Evolutionary conservation across 2,329 filamentous ascomycete species (phyloP).

Genomic region (Ophiostoma angusticollis): DNA sequence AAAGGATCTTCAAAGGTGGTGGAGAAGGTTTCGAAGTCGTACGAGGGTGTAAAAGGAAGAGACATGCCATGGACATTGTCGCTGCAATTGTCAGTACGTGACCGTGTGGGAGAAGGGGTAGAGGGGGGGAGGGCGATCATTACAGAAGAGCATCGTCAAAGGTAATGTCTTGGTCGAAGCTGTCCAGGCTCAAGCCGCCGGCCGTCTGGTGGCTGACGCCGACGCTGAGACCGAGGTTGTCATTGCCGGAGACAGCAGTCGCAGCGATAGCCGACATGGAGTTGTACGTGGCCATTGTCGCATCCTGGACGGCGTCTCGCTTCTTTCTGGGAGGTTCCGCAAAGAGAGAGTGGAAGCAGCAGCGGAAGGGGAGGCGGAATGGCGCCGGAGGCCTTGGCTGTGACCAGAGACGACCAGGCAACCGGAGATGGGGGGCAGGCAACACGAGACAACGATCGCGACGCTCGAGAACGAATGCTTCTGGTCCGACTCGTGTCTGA

Average conservation of each 20-base stretch:
- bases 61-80: slow-evolving; percentile 32
- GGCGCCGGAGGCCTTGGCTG: too few species aligned
- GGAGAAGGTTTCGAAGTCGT: slow-evolving; percentile 48
- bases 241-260: slow-evolving; percentile 28
- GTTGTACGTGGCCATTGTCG: slow-evolving; percentile 43
- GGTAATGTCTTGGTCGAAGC: slow-evolving; percentile 37
- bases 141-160: slow-evolving; percentile 48
- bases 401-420: too few species aligned
- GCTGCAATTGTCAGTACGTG: too few species aligned
- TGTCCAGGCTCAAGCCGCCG: slow-evolving; percentile 30
- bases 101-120: not conserved
- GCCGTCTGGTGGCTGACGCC: slow-evolving; percentile 22
- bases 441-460: too few species aligned
- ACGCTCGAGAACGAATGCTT: too few species aligned
- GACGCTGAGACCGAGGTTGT: slow-evolving; percentile 36
- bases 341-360: too few species aligned
- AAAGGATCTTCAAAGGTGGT: slow-evolving; percentile 55
- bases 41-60: slow-evolving; percentile 42
- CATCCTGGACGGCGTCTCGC: slow-evolving; percentile 7
- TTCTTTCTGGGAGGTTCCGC: too few species aligned
- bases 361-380: too few species aligned
- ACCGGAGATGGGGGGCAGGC: too few species aligned
- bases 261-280: slow-evolving; percentile 39
- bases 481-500: too few species aligned
- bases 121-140: slow-evolving; percentile 1